Evolutionary conservation across 148 eudicot genomes (phyloP).

Genomic region (Rhododendron ferrugineum): DNA sequence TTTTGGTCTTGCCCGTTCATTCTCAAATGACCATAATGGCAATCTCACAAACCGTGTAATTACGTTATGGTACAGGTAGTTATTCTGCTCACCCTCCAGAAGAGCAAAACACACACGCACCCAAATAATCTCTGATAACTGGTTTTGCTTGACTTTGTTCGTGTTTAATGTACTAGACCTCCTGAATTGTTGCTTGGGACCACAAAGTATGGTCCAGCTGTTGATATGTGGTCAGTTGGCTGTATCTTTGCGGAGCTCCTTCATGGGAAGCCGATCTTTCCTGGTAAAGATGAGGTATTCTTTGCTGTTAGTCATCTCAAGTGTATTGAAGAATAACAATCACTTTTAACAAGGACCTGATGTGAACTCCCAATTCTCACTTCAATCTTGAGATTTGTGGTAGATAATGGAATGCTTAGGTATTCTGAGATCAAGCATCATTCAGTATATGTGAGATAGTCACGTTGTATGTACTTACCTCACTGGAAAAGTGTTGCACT

Average conservation of each 20-base stretch:
- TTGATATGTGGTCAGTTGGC: slow-evolving; percentile 77
- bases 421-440: slow-evolving; percentile 4
- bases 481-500: neutral
- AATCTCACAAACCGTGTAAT: slow-evolving; percentile 64
- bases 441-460: neutral
- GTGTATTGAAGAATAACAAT: neutral
- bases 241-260: slow-evolving; percentile 66
- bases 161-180: slow-evolving; percentile 50
- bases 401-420: neutral
- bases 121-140: neutral
- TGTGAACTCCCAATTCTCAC: neutral
- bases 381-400: neutral
- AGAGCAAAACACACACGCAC: slow-evolving; percentile 31
- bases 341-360: neutral
- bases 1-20: slow-evolving; percentile 68
- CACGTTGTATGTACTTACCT: neutral
- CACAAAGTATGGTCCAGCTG: slow-evolving; percentile 60
- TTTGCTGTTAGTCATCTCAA: neutral
- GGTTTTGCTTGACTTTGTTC: slow-evolving; percentile 28
- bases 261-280: slow-evolving; percentile 62
- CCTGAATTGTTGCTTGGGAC: slow-evolving; percentile 67
- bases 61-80: slow-evolving; percentile 56
- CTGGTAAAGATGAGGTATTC: slow-evolving; percentile 58
- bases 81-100: neutral
- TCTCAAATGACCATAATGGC: slow-evolving; percentile 42